Evolutionary conservation across 306 rosid genomes (phyloP).

Genomic region (Geum urbanum): DNA sequence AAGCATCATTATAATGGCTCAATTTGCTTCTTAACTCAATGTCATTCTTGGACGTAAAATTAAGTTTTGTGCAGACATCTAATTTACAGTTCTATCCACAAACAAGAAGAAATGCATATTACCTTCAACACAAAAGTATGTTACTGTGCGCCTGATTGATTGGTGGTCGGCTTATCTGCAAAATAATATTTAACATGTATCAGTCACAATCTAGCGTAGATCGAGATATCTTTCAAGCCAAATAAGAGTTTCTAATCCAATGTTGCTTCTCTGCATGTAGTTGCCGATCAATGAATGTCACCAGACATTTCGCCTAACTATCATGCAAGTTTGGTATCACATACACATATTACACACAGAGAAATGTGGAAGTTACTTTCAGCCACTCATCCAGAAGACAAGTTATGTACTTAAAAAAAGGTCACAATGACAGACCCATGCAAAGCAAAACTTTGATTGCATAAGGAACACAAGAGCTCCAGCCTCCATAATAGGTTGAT

Average conservation of each 20-base stretch:
- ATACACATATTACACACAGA: not conserved
- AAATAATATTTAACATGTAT: not conserved
- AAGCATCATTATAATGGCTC: no score
- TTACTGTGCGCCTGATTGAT: slow-evolving; percentile 7
- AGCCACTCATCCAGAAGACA: not conserved
- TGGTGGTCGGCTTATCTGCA: slow-evolving; percentile 11
- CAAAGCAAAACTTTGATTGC: slow-evolving; percentile 1
- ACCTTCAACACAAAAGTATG: slow-evolving; percentile 8
- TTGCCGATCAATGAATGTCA: not conserved
- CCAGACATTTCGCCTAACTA: not conserved
- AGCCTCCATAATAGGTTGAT: not conserved
- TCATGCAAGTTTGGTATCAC: not conserved
- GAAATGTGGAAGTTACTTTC: not conserved
- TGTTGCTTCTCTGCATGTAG: not conserved
- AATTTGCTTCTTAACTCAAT: no score
- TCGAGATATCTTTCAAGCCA: not conserved
- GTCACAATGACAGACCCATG: not conserved
- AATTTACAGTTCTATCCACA: not conserved
- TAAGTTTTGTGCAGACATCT: not conserved
- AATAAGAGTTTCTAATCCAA: not conserved
- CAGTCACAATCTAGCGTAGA: not conserved
- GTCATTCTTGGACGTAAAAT: no score
- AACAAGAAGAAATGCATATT: not conserved
- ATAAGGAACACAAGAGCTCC: not conserved
- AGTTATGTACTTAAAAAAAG: not conserved